Evolutionary conservation across 2,329 filamentous ascomycete species (phyloP).

Genomic region (Fusarium solani-melongenae): DNA sequence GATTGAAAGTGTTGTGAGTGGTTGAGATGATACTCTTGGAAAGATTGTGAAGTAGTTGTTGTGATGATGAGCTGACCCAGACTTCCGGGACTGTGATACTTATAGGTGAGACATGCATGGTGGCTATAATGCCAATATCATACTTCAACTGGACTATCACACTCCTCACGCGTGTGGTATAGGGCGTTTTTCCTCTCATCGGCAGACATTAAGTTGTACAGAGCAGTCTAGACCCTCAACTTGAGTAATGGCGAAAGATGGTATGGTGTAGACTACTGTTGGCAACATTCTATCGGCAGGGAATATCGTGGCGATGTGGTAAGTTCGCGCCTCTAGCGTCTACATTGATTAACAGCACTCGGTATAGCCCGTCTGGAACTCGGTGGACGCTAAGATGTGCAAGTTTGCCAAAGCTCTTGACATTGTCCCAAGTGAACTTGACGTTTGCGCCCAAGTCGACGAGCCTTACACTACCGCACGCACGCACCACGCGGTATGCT

Average conservation of each 20-base stretch:
- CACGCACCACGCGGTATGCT: neutral
- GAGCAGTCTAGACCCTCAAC: neutral
- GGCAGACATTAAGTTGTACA: neutral
- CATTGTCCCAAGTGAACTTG: neutral
- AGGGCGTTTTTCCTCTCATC: neutral
- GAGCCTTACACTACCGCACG: neutral
- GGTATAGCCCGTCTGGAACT: neutral
- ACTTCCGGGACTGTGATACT: neutral
- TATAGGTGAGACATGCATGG: neutral
- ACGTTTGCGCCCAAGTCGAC: neutral
- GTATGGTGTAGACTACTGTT: neutral
- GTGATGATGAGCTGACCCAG: neutral
- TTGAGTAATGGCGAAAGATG: neutral
- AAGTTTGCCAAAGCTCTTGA: neutral
- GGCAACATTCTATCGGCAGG: neutral
- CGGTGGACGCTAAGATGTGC: neutral
- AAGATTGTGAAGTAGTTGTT: neutral
- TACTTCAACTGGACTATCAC: neutral
- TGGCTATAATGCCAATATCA: neutral
- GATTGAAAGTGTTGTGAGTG: neutral
- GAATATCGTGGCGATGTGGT: neutral
- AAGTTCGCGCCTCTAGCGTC: neutral
- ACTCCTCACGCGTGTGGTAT: neutral
- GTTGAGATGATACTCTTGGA: neutral
- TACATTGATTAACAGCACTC: neutral